These are phyloP conservation scores for Phanerodontia chrysosporium DNA, from an alignment of 768 basidiomycete genomes.

Conservation along the genomic window DNA sequence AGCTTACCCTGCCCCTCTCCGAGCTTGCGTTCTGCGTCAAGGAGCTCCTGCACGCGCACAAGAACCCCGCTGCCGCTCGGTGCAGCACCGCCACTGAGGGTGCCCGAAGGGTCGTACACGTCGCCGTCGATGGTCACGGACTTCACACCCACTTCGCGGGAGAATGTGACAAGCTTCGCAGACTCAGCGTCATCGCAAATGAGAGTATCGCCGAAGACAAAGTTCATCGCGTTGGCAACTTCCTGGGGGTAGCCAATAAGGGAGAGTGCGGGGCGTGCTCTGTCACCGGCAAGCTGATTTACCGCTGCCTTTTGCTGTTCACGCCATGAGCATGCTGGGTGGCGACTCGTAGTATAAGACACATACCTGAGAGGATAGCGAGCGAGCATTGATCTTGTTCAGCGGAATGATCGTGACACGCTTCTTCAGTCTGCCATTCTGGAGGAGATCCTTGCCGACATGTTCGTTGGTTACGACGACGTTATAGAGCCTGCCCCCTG, in stretches of 20 bases:
- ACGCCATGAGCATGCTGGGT: background rate
- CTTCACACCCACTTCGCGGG: conserved; percentile 58
- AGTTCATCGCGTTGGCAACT: conserved; percentile 84
- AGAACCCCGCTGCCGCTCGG: conserved; percentile 72
- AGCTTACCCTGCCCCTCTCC: conserved; percentile 45
- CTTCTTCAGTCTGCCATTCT: conserved; percentile 74
- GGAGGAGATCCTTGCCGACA: conserved; percentile 80
- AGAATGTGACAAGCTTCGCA: conserved; percentile 86
- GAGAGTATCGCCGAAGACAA: conserved; percentile 89
- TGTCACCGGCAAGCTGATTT: conserved; percentile 66
- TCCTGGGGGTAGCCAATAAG: conserved; percentile 80
- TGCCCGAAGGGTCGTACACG: conserved; percentile 94
- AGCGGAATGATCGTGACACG: conserved; percentile 92
- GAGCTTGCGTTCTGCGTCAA: conserved; percentile 61
- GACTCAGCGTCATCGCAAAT: conserved; percentile 87
- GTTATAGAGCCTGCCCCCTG: conserved; percentile 86
- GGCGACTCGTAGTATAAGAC: background rate
- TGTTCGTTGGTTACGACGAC: conserved; percentile 91
- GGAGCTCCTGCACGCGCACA: conserved; percentile 78
- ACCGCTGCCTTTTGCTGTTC: conserved; percentile 74
- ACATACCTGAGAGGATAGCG: conserved; percentile 45
- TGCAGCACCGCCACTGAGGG: conserved; percentile 86
- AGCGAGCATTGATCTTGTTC: conserved; percentile 78
- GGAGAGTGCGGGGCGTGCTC: conserved; percentile 83
- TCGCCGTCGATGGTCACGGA: conserved; percentile 95